Percentiles rank a stretch among this genome's conserved stretches.
phyloP scores from a whole-genome alignment of 495 filamentous ascomycete species.

The Aspergillus conjunctus region DNA sequence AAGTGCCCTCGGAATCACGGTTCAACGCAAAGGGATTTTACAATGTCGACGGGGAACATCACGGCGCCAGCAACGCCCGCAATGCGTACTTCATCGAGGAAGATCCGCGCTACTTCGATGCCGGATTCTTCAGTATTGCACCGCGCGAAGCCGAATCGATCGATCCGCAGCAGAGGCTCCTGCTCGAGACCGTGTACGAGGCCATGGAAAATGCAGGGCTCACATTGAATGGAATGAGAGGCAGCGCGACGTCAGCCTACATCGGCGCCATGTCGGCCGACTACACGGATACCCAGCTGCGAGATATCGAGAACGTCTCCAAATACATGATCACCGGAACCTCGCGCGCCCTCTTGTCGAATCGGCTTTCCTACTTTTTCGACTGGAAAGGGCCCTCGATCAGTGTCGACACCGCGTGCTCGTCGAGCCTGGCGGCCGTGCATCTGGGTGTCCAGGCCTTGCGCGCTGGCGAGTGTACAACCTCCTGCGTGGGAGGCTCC shows the following conservation, averaged over 20 bases:
- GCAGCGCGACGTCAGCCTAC: constrained; percentile 50
- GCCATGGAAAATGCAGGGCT: constrained; percentile 53
- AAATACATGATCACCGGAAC: constrained; percentile 53
- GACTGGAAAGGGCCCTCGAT: constrained; percentile 36
- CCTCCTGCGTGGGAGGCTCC: constrained; percentile 17
- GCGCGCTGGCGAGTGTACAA: constrained; percentile 12
- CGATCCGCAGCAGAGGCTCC: constrained; percentile 51
- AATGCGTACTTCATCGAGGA: constrained; percentile 52
- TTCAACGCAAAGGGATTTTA: background rate
- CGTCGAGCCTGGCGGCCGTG: constrained; percentile 49
- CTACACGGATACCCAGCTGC: constrained; percentile 42
- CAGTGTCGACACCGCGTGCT: constrained; percentile 57
- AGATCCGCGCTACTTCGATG: constrained; percentile 57
- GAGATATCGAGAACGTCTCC: constrained; percentile 43
- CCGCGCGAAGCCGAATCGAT: constrained; percentile 46
- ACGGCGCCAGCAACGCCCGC: constrained; percentile 23
- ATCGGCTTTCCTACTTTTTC: constrained; percentile 40
- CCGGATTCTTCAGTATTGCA: constrained; percentile 52
- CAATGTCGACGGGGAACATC: background rate
- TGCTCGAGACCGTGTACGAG: constrained; percentile 50
- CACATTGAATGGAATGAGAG: constrained; percentile 41
- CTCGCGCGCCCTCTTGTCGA: constrained; percentile 38
- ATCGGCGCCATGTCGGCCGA: constrained; percentile 47
- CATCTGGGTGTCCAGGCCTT: constrained; percentile 37
- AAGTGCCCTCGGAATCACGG: too few relatives aligned